Evolutionary conservation across 805 yeast genomes (phyloP).

Genomic region (Kodamaea kaohsiungensis): DNA sequence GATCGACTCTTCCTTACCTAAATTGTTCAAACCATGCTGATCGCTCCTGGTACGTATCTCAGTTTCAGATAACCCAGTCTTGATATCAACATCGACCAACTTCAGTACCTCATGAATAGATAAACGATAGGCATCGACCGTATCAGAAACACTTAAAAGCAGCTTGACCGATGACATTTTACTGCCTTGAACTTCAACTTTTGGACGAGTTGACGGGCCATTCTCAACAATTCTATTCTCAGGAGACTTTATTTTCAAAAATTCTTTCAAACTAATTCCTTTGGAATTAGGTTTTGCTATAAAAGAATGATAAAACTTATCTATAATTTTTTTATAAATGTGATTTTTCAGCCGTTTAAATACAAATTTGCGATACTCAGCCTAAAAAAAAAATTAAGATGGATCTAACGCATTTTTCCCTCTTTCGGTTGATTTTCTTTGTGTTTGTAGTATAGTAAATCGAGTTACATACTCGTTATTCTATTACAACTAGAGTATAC

Average conservation of each 20-base stretch:
- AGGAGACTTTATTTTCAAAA: neutral
- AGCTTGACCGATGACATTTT: constrained; percentile 13
- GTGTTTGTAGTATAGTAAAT: too few species aligned
- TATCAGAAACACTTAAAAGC: constrained; percentile 4
- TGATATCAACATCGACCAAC: constrained; percentile 15
- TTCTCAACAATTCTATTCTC: constrained; percentile 7
- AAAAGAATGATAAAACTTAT: neutral
- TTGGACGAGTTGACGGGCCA: constrained; percentile 16
- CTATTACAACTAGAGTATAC: neutral
- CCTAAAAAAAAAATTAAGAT: neutral
- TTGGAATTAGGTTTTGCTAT: neutral
- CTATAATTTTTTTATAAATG: too few species aligned
- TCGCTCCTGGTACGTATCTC: constrained; percentile 1
- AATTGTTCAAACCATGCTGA: constrained; percentile 20
- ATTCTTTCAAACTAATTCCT: neutral
- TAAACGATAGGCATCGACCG: constrained; percentile 17
- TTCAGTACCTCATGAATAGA: constrained; percentile 18
- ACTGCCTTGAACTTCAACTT: constrained; percentile 20
- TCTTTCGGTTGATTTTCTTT: too few species aligned
- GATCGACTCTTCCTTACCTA: constrained; percentile 33
- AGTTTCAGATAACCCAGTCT: constrained; percentile 15
- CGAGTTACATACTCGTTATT: too few species aligned
- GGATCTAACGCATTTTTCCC: too few species aligned
- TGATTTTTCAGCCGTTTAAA: neutral
- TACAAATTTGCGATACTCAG: neutral